These are phyloP conservation scores for Cladorrhinum sp. DNA, from an alignment of 2,329 filamentous ascomycete genomes.

Conservation along the genomic window DNA sequence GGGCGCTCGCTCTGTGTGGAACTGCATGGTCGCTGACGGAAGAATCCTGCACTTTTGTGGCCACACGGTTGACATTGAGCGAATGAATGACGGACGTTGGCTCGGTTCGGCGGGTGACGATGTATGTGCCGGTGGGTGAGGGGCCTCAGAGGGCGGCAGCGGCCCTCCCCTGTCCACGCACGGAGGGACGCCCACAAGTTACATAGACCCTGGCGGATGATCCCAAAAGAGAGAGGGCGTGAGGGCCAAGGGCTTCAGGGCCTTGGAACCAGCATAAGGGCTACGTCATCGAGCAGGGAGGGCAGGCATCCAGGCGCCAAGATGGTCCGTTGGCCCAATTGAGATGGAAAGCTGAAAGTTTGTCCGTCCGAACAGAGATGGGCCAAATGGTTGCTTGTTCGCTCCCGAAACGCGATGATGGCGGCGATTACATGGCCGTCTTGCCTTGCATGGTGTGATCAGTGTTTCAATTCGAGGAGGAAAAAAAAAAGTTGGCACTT, in stretches of 20 bases:
- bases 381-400: neutral
- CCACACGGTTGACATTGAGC: neutral
- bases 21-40: neutral
- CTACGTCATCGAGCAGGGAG: slow-evolving; percentile 12
- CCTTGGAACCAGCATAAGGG: slow-evolving; percentile 4
- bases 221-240: neutral
- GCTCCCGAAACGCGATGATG: neutral
- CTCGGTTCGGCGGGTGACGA: neutral
- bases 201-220: neutral
- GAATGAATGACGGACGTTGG: neutral
- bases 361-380: neutral
- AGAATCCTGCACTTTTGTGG: neutral
- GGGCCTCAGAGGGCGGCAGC: neutral
- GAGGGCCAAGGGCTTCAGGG: neutral
- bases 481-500: too few relatives aligned
- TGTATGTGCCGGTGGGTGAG: neutral
- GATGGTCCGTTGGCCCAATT: neutral
- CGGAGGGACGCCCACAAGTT: neutral
- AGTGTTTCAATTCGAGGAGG: too few relatives aligned
- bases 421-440: too few relatives aligned
- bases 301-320: neutral
- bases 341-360: neutral
- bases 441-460: too few relatives aligned
- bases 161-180: neutral
- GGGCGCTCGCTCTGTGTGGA: neutral